Percentiles rank a stretch among this genome's conserved stretches.
Conservation (phyloP, 139 green algal genomes). For the Closterium sp. region DNA sequence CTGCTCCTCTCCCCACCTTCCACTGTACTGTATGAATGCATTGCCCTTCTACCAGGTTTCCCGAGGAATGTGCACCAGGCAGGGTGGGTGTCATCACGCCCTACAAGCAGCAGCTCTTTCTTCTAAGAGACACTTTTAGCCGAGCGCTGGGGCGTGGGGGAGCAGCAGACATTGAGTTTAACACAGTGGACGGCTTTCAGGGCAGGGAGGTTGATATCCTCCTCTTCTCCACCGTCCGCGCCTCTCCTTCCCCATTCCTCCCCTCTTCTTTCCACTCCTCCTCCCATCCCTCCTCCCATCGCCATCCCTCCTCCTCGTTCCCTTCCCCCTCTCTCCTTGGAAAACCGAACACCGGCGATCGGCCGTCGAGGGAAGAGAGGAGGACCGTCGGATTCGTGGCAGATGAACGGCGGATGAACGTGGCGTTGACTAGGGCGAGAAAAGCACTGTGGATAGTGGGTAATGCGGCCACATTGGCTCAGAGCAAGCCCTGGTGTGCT, state of each 20-base stretch:
- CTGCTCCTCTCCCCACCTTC: too few species aligned
- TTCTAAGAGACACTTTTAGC: conserved; percentile 66
- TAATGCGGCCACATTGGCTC: conserved; percentile 14
- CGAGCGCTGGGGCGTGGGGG: background rate
- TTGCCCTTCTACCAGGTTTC: background rate
- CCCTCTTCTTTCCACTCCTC: background rate
- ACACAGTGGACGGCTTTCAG: conserved; percentile 92
- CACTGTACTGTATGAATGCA: too few species aligned
- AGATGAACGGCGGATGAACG: conserved; percentile 54
- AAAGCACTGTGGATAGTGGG: conserved; percentile 42
- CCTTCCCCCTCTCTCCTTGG: background rate
- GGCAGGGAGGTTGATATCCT: conserved; percentile 73
- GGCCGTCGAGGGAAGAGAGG: background rate
- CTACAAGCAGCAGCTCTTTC: conserved; percentile 74
- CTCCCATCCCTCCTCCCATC: too few species aligned
- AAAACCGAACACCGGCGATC: background rate
- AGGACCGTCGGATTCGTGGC: conserved; percentile 52
- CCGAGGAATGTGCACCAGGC: conserved; percentile 18
- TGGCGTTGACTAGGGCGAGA: conserved; percentile 47
- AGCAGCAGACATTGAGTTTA: conserved; percentile 64
- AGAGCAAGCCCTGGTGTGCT: conserved; percentile 28
- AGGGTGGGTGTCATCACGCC: conserved; percentile 82
- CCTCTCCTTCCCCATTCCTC: background rate
- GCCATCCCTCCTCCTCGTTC: background rate
- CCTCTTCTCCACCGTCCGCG: conserved; percentile 85